These are phyloP conservation scores for Candida caryicola DNA, from an alignment of 805 yeast genomes.

Conservation along the genomic window DNA sequence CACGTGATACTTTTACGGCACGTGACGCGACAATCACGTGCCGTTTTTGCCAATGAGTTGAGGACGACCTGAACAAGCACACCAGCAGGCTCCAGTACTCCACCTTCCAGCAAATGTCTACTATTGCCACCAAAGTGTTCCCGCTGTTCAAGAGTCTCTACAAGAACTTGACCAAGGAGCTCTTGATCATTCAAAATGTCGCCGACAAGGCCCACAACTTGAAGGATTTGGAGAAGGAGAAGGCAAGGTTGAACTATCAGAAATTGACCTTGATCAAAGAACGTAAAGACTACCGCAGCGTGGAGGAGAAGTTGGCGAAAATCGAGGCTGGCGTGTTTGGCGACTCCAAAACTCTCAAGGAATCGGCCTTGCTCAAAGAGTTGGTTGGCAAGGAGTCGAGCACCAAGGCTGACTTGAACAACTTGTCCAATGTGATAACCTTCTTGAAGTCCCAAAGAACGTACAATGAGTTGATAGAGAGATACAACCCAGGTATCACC, in stretches of 20 bases:
- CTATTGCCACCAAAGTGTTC: slow-evolving; percentile 6
- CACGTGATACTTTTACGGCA: no score
- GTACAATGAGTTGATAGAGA: slow-evolving; percentile 73
- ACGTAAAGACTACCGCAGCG: slow-evolving; percentile 31
- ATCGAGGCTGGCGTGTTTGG: slow-evolving; percentile 8
- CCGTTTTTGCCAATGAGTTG: no score
- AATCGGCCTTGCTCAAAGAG: slow-evolving; percentile 17
- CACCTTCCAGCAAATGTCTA: slow-evolving; percentile 7
- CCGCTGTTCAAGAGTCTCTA: slow-evolving; percentile 13
- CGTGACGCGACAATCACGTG: neutral
- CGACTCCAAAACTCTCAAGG: slow-evolving; percentile 6
- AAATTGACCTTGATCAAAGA: slow-evolving; percentile 44
- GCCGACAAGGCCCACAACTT: slow-evolving; percentile 36
- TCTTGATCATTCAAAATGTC: slow-evolving; percentile 34
- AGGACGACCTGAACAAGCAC: no score
- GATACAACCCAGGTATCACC: slow-evolving; percentile 82
- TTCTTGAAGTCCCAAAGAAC: slow-evolving; percentile 72
- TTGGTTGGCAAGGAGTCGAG: slow-evolving; percentile 17
- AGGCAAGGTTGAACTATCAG: slow-evolving; percentile 47
- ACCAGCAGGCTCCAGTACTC: neutral
- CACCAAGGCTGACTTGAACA: slow-evolving; percentile 21
- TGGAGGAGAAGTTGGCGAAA: slow-evolving; percentile 25
- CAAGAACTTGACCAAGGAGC: slow-evolving; percentile 37
- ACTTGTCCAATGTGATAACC: slow-evolving; percentile 56
- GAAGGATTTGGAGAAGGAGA: slow-evolving; percentile 42